Evolutionary conservation across 2,329 filamentous ascomycete species (phyloP), one percentile per base, ranked within the genome.

Genomic region (Metarhizium rileyi): DNA sequence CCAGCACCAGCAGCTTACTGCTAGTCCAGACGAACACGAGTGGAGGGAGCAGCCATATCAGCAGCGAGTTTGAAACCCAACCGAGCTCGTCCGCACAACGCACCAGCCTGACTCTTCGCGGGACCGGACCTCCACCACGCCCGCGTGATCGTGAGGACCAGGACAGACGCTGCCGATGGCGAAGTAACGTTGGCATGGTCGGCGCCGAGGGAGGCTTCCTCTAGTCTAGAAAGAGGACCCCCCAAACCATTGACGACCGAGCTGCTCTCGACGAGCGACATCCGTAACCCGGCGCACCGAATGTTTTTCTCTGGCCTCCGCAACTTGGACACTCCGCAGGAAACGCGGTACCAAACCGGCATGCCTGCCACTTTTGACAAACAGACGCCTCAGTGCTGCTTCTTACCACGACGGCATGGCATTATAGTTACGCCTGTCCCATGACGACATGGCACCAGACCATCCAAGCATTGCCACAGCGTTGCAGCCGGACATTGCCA

Each of bases 1-100:
- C 77, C 56, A 81, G 75, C 61, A 81, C 77, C 47, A 81, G 76
- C 60, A 81, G 75, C 61, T 65, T 81, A 59, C 67, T 83, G 48
- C 68, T 82, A 43, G 70, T 80, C 49, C 77, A 81, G 66, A 76
- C 76, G 52, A 80, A 80, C 60, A 68, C 70, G 52, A 73, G 70
- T 58, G 65, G 64, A 51, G 64, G 65, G 53, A 77, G 74, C 65
- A 75, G 70, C 60, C 65, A 70, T 48, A 66, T 68, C 49, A 75
- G 73, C 61, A 70, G 65, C 58, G 74, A 77, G 52, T 57, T 66
- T 51, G 71, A 76, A 46, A 28, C 57, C 53, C 67, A 70, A 52
- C 58, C 63, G 54, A 58, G 30, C 44, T 26, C 69, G 57, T 61
- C 67, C 46, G 59, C 66, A 52, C 58, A 61, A 53, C 56, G 62